Evolutionary conservation across 75 land plant genomes (phyloP).

Genomic region (Pinus tabuliformis): DNA sequence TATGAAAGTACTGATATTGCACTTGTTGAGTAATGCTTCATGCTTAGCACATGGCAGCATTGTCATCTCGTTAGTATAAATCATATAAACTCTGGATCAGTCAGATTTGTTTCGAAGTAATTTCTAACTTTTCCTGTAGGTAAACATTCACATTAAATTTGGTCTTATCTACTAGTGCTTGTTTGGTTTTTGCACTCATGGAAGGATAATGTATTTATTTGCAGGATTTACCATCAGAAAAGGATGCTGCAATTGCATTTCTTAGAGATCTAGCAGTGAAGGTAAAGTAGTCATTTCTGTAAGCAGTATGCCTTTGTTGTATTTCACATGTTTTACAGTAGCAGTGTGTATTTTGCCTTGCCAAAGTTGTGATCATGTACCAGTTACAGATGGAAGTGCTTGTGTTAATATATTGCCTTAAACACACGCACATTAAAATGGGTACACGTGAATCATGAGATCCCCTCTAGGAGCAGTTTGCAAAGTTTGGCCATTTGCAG

Average conservation of each 20-base stretch:
- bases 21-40: background rate
- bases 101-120: background rate
- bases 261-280: slow-evolving; percentile 25
- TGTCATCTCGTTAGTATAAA: background rate
- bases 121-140: background rate
- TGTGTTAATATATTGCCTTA: background rate
- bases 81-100: background rate
- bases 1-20: no score
- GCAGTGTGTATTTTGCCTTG: background rate
- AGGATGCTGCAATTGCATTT: slow-evolving; percentile 31
- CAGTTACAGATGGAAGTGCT: background rate
- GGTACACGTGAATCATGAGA: no score
- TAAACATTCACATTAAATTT: background rate
- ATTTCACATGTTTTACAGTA: slow-evolving; percentile 1
- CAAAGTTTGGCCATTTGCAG: background rate
- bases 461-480: background rate
- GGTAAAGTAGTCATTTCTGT: slow-evolving; percentile 14
- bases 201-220: background rate
- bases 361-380: background rate
- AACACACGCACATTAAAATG: background rate
- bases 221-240: slow-evolving; percentile 45
- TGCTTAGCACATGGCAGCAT: background rate
- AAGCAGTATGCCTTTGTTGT: background rate
- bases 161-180: background rate
- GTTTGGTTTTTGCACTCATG: background rate